A percentile compares a stretch with the other conserved stretches of the same genome.
Conservation (phyloP, 495 filamentous ascomycete genomes). For the Neurospora terricola region DNA sequence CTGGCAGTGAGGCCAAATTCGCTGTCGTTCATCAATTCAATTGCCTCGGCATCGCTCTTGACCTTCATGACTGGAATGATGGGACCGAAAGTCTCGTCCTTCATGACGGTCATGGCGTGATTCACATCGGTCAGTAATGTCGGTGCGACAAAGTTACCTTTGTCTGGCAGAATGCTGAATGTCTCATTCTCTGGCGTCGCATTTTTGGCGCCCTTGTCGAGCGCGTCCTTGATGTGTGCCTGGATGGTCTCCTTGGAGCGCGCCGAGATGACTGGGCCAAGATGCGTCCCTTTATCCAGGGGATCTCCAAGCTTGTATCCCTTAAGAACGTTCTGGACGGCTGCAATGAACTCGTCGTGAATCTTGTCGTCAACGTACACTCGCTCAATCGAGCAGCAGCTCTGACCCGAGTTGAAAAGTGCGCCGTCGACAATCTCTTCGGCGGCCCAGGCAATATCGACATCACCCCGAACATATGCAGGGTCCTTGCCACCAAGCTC, state of each 20-base stretch:
- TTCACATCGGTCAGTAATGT: constrained; percentile 73
- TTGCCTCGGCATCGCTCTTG: constrained; percentile 68
- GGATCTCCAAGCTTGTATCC: constrained; percentile 88
- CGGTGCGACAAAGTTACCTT: constrained; percentile 80
- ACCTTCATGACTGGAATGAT: constrained; percentile 94
- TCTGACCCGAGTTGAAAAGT: constrained; percentile 94
- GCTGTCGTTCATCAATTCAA: constrained; percentile 87
- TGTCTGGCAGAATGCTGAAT: constrained; percentile 55
- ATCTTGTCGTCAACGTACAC: constrained; percentile 84
- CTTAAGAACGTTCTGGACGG: constrained; percentile 69
- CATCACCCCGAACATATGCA: constrained; percentile 77
- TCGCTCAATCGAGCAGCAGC: constrained; percentile 87
- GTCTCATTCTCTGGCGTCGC: constrained; percentile 71
- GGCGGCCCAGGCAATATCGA: constrained; percentile 81
- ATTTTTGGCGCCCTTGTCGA: constrained; percentile 73
- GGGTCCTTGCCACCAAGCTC: constrained; percentile 93
- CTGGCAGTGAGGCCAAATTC: constrained; percentile 93
- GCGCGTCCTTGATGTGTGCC: constrained; percentile 72
- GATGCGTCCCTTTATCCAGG: constrained; percentile 61
- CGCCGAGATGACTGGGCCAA: constrained; percentile 83
- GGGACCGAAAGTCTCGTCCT: constrained; percentile 91
- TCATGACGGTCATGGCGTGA: constrained; percentile 86
- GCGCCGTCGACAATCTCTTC: constrained; percentile 90
- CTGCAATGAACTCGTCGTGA: constrained; percentile 69
- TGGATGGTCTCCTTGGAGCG: constrained; percentile 64